A percentile compares a stretch with the other conserved stretches of the same genome.
Conservation (phyloP, 1,139 yeast genomes). For the Kurtzmaniella quercitrusa region DNA sequence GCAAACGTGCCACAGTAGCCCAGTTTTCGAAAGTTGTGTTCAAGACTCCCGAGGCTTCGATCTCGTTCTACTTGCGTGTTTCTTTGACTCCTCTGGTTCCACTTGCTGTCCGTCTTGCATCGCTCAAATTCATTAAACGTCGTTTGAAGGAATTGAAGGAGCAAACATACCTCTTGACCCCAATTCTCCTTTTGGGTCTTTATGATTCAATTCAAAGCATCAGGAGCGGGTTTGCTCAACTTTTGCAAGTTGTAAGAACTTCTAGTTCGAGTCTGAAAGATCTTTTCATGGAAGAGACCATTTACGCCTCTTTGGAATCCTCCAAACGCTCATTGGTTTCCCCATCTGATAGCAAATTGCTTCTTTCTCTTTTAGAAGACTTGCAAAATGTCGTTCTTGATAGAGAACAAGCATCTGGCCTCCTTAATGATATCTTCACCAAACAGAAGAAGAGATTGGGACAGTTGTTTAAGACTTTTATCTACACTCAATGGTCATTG, state of each 20-base stretch:
- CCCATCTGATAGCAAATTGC: slow-evolving; percentile 55
- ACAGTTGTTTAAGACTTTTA: slow-evolving; percentile 31
- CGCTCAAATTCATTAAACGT: slow-evolving; percentile 37
- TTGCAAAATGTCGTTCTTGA: slow-evolving; percentile 30
- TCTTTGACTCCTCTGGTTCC: slow-evolving; percentile 58
- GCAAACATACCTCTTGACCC: slow-evolving; percentile 33
- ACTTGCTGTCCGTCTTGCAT: slow-evolving; percentile 44
- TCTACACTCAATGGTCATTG: slow-evolving; percentile 41
- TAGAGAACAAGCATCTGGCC: slow-evolving; percentile 19
- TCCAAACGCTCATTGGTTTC: slow-evolving; percentile 50
- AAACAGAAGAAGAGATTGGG: slow-evolving; percentile 36
- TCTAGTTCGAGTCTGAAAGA: slow-evolving; percentile 9
- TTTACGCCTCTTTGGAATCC: slow-evolving; percentile 38
- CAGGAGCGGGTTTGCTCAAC: slow-evolving; percentile 23
- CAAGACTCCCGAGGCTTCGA: slow-evolving; percentile 27
- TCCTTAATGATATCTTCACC: slow-evolving; percentile 28
- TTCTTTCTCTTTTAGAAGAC: slow-evolving; percentile 39
- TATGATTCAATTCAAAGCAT: slow-evolving; percentile 25
- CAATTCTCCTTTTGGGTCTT: slow-evolving; percentile 34
- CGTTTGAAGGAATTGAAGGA: slow-evolving; percentile 26
- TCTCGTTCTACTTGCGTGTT: slow-evolving; percentile 57
- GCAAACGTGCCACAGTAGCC: slow-evolving; percentile 14
- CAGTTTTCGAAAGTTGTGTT: slow-evolving; percentile 22
- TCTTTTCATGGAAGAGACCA: slow-evolving; percentile 36
- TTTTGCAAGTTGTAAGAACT: slow-evolving; percentile 19